Evolutionary conservation across 306 rosid genomes (phyloP), one percentile per base, ranked within the genome.

Genomic region (Mimosa pudica): DNA sequence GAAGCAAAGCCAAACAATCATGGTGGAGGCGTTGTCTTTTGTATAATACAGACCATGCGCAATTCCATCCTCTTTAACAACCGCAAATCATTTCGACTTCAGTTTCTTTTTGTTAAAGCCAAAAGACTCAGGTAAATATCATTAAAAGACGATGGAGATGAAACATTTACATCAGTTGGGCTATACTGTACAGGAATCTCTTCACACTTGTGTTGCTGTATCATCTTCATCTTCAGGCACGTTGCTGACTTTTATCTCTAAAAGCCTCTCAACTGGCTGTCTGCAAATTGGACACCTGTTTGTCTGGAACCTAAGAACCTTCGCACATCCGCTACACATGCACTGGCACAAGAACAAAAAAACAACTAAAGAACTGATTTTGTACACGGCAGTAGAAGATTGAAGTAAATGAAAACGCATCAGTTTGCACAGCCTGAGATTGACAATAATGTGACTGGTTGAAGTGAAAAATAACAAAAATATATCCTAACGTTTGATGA

Each of bases 231-330:
- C 80, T 73, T 91, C 94, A 17, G 88, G 77, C 10, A 87, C 91
- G 71, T 77, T 82, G 84, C 60, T 90, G 77, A 93, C 96, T 86
- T 79, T 91, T 81, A 96, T 96, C 91, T 96, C 97, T 90, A 93
- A 75, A 84, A 93, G 99, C 90, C 94, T 88, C 85, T 96, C 97
- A 14, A 93, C 91, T n/a, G 96, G 96, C 83, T 96, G 99, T 79
- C 99, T 87, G 90, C 99, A 96, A 48, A 96, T 96, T 10, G 99
- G 99, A 80, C 99, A 96, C 35, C 97, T 85, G 83, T 89, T 87
- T 48, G 99, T 91, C 88, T 93, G 99, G 75, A 87, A 85, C 84
- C 93, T 86, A 90, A 96, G 86, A 71, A 93, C 94, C 90, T 90
- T 93, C 24, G 99, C 98, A 75, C 99, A 96, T 30, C 82, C 94